Percentiles rank a stretch among this genome's conserved stretches.
These are phyloP conservation scores for Penicillium concentricum DNA, from an alignment of 2,329 filamentous ascomycete genomes.

Conservation along the genomic window DNA sequence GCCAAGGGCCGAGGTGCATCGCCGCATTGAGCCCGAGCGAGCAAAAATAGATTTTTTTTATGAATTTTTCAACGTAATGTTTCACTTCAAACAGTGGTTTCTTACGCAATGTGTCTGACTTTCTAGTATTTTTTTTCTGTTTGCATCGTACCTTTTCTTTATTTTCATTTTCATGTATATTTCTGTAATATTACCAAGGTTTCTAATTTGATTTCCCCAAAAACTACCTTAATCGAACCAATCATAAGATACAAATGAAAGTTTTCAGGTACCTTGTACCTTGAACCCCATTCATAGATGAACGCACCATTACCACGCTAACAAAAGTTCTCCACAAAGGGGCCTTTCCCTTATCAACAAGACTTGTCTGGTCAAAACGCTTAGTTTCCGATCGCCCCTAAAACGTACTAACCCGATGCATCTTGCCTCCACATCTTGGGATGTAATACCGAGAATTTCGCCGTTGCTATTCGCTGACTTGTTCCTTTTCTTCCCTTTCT, in stretches of 20 bases:
- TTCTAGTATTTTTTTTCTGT: background rate
- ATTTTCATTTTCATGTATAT: background rate
- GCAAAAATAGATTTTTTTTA: background rate
- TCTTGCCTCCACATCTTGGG: background rate
- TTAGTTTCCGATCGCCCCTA: conserved; percentile 1
- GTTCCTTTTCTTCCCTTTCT: background rate
- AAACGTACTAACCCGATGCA: conserved; percentile 1
- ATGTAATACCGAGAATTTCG: conserved; percentile 1
- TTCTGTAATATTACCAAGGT: background rate
- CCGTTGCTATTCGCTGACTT: background rate
- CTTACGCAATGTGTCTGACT: background rate
- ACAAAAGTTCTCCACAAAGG: background rate
- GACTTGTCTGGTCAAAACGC: background rate
- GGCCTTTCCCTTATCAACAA: background rate
- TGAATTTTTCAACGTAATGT: background rate
- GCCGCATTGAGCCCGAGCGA: background rate
- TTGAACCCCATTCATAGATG: background rate
- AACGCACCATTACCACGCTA: conserved; percentile 1
- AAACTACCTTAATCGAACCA: background rate
- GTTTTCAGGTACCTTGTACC: background rate
- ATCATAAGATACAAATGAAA: background rate
- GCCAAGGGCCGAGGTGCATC: background rate
- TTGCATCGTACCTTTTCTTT: background rate
- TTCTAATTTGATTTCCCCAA: background rate
- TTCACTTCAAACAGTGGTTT: background rate